Evolutionary conservation across 23 red algal species (phyloP).

Genomic region (Rhodosorus marinus): DNA sequence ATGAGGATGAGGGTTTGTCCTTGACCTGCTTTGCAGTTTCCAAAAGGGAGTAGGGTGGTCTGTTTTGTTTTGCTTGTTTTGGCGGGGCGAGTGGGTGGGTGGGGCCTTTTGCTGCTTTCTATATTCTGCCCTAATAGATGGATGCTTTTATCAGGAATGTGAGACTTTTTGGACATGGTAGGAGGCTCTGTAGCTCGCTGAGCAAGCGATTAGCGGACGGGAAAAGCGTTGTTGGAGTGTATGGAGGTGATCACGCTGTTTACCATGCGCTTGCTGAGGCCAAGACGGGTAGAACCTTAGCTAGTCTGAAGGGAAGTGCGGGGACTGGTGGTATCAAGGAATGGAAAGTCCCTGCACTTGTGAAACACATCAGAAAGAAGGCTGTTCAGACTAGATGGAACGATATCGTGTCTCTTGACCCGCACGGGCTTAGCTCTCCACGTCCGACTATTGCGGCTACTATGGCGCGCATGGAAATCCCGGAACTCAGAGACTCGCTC

Average conservation of each 20-base stretch:
- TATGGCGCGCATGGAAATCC: not conserved
- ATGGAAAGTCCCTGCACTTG: not conserved
- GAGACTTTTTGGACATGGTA: too few relatives aligned
- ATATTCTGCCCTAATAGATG: too few relatives aligned
- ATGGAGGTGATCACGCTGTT: not conserved
- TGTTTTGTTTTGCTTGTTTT: too few relatives aligned
- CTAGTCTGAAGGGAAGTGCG: not conserved
- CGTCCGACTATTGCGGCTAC: not conserved
- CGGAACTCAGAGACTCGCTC: not conserved
- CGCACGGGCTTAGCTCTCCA: not conserved
- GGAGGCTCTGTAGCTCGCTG: too few relatives aligned
- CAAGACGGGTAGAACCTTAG: not conserved
- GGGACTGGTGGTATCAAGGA: not conserved
- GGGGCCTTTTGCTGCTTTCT: too few relatives aligned
- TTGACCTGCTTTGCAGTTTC: too few relatives aligned
- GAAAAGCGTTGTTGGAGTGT: conserved; percentile 1
- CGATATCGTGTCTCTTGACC: not conserved
- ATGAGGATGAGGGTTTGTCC: too few relatives aligned
- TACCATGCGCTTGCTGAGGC: not conserved
- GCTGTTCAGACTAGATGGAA: not conserved
- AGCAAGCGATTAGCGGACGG: too few relatives aligned
- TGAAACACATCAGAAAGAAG: not conserved
- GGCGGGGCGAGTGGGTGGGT: too few relatives aligned
- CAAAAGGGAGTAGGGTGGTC: too few relatives aligned
- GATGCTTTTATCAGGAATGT: too few relatives aligned